A percentile compares a stretch with the other conserved stretches of the same genome.
phyloP scores from a whole-genome alignment of 2,329 filamentous ascomycete genomes.

The Trichoderma citrinoviride region DNA sequence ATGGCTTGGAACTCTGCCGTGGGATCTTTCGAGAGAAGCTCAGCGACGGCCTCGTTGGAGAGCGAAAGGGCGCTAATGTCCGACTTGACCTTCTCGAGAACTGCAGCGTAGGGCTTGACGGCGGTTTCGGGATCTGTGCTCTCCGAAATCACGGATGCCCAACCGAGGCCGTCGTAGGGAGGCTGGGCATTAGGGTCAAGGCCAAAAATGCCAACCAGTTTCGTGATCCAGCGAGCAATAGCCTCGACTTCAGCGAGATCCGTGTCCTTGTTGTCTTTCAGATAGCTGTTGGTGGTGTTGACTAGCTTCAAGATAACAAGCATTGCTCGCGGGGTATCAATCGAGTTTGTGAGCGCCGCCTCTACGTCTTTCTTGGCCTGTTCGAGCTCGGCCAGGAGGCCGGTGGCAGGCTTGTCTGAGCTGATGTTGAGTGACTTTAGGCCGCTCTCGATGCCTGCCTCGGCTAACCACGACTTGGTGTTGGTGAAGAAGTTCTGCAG shows the following conservation, averaged over 20 bases:
- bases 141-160: conserved; percentile 45
- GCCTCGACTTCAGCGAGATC: conserved; percentile 50
- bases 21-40: conserved; percentile 45
- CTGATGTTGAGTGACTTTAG: conserved; percentile 41
- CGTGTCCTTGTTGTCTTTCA: conserved; percentile 46
- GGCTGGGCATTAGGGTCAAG: conserved; percentile 62
- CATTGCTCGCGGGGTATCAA: conserved; percentile 82
- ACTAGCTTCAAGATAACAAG: conserved; percentile 74
- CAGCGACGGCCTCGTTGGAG: conserved; percentile 43
- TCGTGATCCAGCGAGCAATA: conserved; percentile 76
- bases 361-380: conserved; percentile 55
- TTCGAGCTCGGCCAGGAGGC: conserved; percentile 44
- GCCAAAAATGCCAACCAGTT: conserved; percentile 80
- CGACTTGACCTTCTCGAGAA: conserved; percentile 44
- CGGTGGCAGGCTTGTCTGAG: conserved; percentile 33
- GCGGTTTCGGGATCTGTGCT: conserved; percentile 45
- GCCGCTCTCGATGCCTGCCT: conserved; percentile 38
- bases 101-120: conserved; percentile 48
- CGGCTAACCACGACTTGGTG: conserved; percentile 52
- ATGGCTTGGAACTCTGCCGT: conserved; percentile 47
- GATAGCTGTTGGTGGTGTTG: conserved; percentile 67
- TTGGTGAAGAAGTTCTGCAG: conserved; percentile 57
- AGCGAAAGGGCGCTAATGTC: conserved; percentile 51
- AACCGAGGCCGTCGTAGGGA: conserved; percentile 57
- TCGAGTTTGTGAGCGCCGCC: conserved; percentile 72